Percentiles rank a stretch among this genome's conserved stretches.
Evolutionary conservation across 2,329 filamentous ascomycete species (phyloP).

Genomic region (Xylaria sp.): DNA sequence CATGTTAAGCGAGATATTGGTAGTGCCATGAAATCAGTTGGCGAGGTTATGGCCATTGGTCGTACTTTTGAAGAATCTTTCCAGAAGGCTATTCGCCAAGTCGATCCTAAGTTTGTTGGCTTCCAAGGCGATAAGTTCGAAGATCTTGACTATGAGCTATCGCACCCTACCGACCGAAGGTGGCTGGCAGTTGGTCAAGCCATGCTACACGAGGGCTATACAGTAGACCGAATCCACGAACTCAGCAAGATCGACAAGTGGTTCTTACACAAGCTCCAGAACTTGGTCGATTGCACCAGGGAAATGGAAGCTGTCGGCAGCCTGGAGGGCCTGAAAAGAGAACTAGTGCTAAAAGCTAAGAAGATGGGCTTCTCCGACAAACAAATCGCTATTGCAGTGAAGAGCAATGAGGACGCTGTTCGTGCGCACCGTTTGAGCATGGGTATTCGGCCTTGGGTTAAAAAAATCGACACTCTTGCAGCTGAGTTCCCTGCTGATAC

Average conservation of each 20-base stretch:
- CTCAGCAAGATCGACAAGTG: slow-evolving; percentile 99
- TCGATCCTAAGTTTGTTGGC: slow-evolving; percentile 90
- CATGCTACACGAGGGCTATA: slow-evolving; percentile 96
- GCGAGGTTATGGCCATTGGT: slow-evolving; percentile 99
- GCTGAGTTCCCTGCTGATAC: slow-evolving; percentile 96
- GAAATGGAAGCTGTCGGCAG: slow-evolving; percentile 87
- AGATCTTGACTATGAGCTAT: slow-evolving; percentile 87
- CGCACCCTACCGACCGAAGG: slow-evolving; percentile 93
- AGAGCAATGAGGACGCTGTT: slow-evolving; percentile 88
- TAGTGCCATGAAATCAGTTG: slow-evolving; percentile 98
- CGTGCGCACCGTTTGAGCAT: slow-evolving; percentile 86
- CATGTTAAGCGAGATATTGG: slow-evolving; percentile 98
- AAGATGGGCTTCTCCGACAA: slow-evolving; percentile 97
- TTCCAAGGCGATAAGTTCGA: slow-evolving; percentile 97
- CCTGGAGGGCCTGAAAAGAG: slow-evolving; percentile 86
- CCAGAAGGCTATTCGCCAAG: slow-evolving; percentile 97
- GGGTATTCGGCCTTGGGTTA: slow-evolving; percentile 93
- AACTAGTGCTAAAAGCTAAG: slow-evolving; percentile 90
- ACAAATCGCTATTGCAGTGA: slow-evolving; percentile 89
- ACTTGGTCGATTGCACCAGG: slow-evolving; percentile 90
- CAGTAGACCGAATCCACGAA: slow-evolving; percentile 90
- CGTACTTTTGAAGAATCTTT: slow-evolving; percentile 99
- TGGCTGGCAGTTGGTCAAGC: slow-evolving; percentile 98
- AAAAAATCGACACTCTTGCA: slow-evolving; percentile 97
- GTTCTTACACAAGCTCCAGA: slow-evolving; percentile 98